Evolutionary conservation across 805 yeast genomes (phyloP), one percentile per base, ranked within the genome.

Genomic region (Saccharomycopsis olivae): DNA sequence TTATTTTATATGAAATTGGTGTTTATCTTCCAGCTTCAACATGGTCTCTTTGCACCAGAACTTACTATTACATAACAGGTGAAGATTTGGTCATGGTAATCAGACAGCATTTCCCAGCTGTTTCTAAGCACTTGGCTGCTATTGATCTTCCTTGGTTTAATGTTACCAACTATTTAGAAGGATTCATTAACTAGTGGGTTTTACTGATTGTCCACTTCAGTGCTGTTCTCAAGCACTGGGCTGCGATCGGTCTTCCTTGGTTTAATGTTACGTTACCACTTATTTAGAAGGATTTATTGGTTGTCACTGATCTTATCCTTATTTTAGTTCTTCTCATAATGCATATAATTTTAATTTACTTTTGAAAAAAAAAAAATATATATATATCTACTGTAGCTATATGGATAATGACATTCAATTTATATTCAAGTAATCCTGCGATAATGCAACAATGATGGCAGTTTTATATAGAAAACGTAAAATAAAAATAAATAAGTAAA

Each of bases 1-100:
- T 65, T 8, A 54, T 62, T 41, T 44, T 64, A 8, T 66, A 62
- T 48, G 69, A 68, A 16, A 41, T 65, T 13, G 55, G 56, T 32
- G 50, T 57, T 9, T 55, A 53, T 38, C 47, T 57, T 24, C 62
- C 62, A 14, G 41, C 48, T 5, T 44, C 51, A n/a, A 32, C 52
- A 8, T 44, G 47, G 36, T 49, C 53, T 27, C 32, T 55, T 29
- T 38, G 44, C 21, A 48, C 50, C 5, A 56, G 60, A 51, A 44
- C 54, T 14, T 53, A 53, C 38, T 57, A 56, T 44, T 57, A 57
- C 30, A 25, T 52, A 32, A 57, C 62, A n/a, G 62, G 62, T 19
- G 55, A 57, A 35, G 60, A 57, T 23, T 56, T 56, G 33, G 18
- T 36, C 30, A 25, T 21, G 14, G 17, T 29, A 8, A 28, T 43